Evolutionary conservation across 1,284 basidiomycete species (phyloP).

Genomic region (Dichomitus squalens): DNA sequence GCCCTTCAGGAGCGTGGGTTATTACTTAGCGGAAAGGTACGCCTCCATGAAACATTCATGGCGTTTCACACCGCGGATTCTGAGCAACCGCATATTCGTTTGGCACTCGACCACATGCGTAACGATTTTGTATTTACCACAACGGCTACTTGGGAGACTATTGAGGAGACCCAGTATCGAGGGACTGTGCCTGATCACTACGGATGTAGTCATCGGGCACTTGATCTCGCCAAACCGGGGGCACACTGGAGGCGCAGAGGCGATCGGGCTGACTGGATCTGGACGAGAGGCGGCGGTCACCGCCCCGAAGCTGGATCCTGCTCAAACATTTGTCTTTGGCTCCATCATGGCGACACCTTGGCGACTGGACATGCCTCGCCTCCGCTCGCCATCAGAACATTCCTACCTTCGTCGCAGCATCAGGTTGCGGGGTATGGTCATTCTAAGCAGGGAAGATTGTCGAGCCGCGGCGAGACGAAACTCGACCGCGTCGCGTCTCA

Average conservation of each 20-base stretch:
- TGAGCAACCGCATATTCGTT: too few relatives aligned
- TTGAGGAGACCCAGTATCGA: too few relatives aligned
- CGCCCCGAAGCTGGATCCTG: neutral
- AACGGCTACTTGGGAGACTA: too few relatives aligned
- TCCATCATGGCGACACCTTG: slow-evolving; percentile 25
- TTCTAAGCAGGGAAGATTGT: slow-evolving; percentile 10
- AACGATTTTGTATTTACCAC: too few relatives aligned
- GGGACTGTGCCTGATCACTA: too few relatives aligned
- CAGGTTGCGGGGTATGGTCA: slow-evolving; percentile 8
- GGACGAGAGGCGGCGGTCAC: neutral
- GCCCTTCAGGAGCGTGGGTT: too few relatives aligned
- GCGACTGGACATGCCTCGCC: slow-evolving; percentile 10
- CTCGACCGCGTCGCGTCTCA: slow-evolving; percentile 14
- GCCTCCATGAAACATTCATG: too few relatives aligned
- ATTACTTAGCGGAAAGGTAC: too few relatives aligned
- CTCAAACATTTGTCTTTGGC: slow-evolving; percentile 1
- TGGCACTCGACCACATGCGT: too few relatives aligned
- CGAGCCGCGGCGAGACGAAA: slow-evolving; percentile 24
- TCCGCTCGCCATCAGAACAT: slow-evolving; percentile 15
- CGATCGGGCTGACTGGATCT: neutral
- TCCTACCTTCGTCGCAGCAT: slow-evolving; percentile 13
- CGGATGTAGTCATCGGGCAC: neutral
- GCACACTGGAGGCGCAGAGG: neutral
- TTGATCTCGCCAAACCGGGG: neutral
- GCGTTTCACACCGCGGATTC: too few relatives aligned